Evolutionary conservation across 225 moss, liverwort and hornwort genomes (phyloP).

Genomic region (Physcomitrellopsis africana): DNA sequence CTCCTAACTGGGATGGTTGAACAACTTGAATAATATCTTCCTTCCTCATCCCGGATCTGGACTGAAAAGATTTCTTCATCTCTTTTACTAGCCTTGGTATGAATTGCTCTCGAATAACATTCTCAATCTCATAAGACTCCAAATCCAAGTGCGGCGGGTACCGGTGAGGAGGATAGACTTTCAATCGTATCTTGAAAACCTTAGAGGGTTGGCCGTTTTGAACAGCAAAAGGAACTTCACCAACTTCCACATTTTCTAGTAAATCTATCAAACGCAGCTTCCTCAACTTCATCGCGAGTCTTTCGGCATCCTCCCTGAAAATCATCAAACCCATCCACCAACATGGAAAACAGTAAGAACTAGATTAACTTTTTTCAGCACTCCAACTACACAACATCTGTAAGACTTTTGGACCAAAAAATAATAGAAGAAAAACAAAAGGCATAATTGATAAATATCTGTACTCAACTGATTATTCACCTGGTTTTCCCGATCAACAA

Average conservation of each 20-base stretch:
- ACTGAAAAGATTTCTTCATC: slow-evolving; percentile 64
- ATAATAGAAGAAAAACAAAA: background rate
- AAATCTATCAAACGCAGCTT: slow-evolving; percentile 81
- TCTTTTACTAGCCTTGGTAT: slow-evolving; percentile 71
- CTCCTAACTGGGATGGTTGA: slow-evolving; percentile 62
- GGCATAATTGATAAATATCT: background rate
- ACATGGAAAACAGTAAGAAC: background rate
- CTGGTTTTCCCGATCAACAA: slow-evolving; percentile 64
- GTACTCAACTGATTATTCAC: slow-evolving; percentile 29
- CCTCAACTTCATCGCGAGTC: slow-evolving; percentile 77
- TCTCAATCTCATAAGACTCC: slow-evolving; percentile 52
- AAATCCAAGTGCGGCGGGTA: slow-evolving; percentile 74
- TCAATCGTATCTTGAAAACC: slow-evolving; percentile 78
- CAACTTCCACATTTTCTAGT: slow-evolving; percentile 84
- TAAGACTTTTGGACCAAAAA: background rate
- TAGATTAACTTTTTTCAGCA: background rate
- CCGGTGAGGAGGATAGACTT: slow-evolving; percentile 68
- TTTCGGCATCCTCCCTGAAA: slow-evolving; percentile 89
- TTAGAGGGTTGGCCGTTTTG: slow-evolving; percentile 62
- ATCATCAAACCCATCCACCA: slow-evolving; percentile 17
- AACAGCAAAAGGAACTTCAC: slow-evolving; percentile 74
- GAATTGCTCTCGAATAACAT: slow-evolving; percentile 62
- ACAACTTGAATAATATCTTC: slow-evolving; percentile 66
- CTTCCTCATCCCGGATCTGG: slow-evolving; percentile 65
- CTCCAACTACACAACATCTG: background rate